Evolutionary conservation across 202 grass and related monocot species (phyloP).

Genomic region (Saccharum hybrid): DNA sequence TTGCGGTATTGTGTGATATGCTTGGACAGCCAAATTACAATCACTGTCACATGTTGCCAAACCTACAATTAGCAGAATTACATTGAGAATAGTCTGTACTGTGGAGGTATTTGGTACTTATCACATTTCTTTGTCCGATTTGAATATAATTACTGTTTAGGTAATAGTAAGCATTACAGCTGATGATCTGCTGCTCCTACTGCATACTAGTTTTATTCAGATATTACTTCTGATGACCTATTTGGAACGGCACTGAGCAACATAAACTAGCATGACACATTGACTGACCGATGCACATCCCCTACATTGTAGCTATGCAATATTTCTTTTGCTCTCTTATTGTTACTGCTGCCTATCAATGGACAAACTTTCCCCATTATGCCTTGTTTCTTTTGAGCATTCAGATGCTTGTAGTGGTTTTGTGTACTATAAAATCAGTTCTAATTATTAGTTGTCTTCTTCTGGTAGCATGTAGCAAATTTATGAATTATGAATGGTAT

Average conservation of each 20-base stretch:
- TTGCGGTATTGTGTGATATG: not conserved
- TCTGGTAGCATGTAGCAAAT: not conserved
- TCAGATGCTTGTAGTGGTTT: constrained; percentile 5
- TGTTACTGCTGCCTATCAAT: not conserved
- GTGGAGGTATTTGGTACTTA: not conserved
- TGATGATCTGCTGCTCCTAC: constrained; percentile 21
- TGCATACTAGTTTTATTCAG: constrained; percentile 7
- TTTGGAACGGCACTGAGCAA: not conserved
- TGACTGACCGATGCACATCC: not conserved
- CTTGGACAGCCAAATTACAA: constrained; percentile 30
- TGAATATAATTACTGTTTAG: constrained; percentile 1
- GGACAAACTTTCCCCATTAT: not conserved
- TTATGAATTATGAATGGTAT: not conserved
- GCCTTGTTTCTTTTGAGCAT: not conserved
- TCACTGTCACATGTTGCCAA: not conserved
- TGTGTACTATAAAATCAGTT: not conserved
- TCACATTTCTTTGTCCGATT: constrained; percentile 8
- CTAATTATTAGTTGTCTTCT: not conserved
- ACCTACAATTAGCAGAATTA: constrained; percentile 14
- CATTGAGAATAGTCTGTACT: not conserved
- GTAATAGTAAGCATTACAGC: not conserved
- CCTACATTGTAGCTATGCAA: constrained; percentile 19
- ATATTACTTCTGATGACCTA: constrained; percentile 5
- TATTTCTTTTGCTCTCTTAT: constrained; percentile 27
- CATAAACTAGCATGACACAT: not conserved